Conservation (phyloP, 257 asterid genomes). For the Solanum lignicaule region DNA sequence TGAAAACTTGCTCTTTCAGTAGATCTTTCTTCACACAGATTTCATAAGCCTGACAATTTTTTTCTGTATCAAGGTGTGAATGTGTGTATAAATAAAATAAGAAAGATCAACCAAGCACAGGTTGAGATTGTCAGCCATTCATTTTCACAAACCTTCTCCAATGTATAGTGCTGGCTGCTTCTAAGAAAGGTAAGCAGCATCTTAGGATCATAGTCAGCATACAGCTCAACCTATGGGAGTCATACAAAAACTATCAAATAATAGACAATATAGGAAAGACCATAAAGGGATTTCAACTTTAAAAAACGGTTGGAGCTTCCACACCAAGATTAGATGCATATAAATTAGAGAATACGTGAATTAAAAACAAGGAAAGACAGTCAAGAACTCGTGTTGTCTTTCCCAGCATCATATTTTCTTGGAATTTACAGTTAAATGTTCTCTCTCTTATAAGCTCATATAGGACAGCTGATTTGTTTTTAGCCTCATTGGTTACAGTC, state of each 20-base stretch:
- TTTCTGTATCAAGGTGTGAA: background rate
- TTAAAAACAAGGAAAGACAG: background rate
- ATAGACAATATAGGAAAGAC: background rate
- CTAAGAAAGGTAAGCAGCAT: constrained; percentile 95
- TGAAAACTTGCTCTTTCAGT: constrained; percentile 84
- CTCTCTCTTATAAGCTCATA: background rate
- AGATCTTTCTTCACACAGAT: constrained; percentile 65
- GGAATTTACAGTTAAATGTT: background rate
- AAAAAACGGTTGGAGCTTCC: background rate
- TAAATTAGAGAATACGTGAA: background rate
- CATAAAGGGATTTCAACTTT: background rate
- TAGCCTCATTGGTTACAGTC: background rate
- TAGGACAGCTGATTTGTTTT: background rate
- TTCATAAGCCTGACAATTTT: constrained; percentile 72
- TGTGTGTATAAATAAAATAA: background rate
- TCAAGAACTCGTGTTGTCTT: background rate
- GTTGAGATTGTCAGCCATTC: background rate
- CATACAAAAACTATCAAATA: background rate
- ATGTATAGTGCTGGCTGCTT: constrained; percentile 94
- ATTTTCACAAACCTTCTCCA: constrained; percentile 67
- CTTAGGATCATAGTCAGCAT: constrained; percentile 80
- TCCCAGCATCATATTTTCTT: background rate
- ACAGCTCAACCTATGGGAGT: constrained; percentile 75
- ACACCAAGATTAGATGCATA: background rate
- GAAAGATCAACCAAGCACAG: background rate